These are phyloP conservation scores for Aspergillus phoenicis DNA, from an alignment of 2,329 filamentous ascomycete genomes.

Conservation along the genomic window DNA sequence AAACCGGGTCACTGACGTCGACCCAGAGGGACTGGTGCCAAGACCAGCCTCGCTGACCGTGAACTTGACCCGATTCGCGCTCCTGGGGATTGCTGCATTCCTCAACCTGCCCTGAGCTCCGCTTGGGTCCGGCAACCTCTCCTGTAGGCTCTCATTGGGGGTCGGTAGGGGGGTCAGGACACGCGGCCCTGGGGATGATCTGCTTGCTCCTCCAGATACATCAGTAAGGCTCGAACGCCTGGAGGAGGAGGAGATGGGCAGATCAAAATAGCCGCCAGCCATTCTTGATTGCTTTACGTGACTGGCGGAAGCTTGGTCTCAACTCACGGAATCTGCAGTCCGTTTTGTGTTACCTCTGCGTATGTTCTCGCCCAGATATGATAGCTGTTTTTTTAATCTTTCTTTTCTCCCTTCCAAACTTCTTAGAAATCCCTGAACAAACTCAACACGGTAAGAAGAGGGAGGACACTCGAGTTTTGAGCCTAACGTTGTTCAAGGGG, in stretches of 20 bases:
- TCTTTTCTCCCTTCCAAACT: neutral
- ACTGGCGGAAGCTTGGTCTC: conserved; percentile 3
- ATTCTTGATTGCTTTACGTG: conserved; percentile 26
- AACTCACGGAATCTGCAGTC: conserved; percentile 10
- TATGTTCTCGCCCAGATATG: neutral
- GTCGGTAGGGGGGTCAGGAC: conserved; percentile 25
- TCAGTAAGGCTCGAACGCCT: conserved; percentile 31
- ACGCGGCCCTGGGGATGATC: conserved; percentile 29
- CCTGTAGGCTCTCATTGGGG: conserved; percentile 29
- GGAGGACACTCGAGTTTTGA: neutral
- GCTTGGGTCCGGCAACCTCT: conserved; percentile 24
- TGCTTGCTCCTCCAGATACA: conserved; percentile 22
- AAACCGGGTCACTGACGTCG: conserved; percentile 32
- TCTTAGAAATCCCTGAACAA: neutral
- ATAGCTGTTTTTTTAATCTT: neutral
- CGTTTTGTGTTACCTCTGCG: conserved; percentile 16
- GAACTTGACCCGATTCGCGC: conserved; percentile 40
- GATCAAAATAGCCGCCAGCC: conserved; percentile 40
- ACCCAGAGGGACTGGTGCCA: conserved; percentile 22
- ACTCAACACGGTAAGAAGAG: neutral
- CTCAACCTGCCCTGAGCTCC: conserved; percentile 35
- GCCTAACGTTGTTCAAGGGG: neutral
- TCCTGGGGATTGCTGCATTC: conserved; percentile 43
- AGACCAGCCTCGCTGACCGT: conserved; percentile 29
- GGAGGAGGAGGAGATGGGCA: conserved; percentile 30